Evolutionary conservation across 495 filamentous ascomycete species (phyloP).

Genomic region (Articulospora tetracladia): DNA sequence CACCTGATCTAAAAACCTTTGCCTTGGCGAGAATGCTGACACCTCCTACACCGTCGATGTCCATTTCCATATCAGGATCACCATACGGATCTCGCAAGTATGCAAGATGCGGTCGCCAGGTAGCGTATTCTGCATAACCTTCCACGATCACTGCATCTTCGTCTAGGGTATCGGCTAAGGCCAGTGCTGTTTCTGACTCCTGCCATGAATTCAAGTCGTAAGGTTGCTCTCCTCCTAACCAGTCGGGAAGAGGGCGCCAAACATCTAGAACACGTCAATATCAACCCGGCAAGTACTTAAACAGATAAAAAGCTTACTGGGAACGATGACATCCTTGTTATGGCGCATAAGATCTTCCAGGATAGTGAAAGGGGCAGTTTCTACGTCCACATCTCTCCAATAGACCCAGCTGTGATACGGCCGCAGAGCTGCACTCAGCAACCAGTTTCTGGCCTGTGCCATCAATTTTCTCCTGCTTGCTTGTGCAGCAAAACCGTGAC

Average conservation of each 20-base stretch:
- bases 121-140: constrained; percentile 98
- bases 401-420: constrained; percentile 99
- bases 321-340: constrained; percentile 98
- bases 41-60: constrained; percentile 95
- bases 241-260: constrained; percentile 96
- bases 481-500: constrained; percentile 97
- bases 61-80: constrained; percentile 99
- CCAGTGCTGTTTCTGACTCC: constrained; percentile 94
- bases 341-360: constrained; percentile 98
- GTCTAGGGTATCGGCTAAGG: constrained; percentile 89
- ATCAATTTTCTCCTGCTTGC: constrained; percentile 91
- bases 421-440: constrained; percentile 87
- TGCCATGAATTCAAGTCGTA: constrained; percentile 99
- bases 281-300: not conserved
- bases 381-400: constrained; percentile 98
- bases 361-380: constrained; percentile 94
- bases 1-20: constrained; percentile 86
- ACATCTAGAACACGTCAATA: constrained; percentile 61
- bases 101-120: constrained; percentile 95
- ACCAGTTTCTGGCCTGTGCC: constrained; percentile 97
- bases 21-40: constrained; percentile 98
- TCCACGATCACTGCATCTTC: constrained; percentile 99
- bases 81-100: constrained; percentile 97
- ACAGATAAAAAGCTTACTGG: constrained; percentile 63
- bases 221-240: constrained; percentile 97